Conservation (phyloP, 306 rosid genomes). For the cucumber (Cucumis sativus) region DNA sequence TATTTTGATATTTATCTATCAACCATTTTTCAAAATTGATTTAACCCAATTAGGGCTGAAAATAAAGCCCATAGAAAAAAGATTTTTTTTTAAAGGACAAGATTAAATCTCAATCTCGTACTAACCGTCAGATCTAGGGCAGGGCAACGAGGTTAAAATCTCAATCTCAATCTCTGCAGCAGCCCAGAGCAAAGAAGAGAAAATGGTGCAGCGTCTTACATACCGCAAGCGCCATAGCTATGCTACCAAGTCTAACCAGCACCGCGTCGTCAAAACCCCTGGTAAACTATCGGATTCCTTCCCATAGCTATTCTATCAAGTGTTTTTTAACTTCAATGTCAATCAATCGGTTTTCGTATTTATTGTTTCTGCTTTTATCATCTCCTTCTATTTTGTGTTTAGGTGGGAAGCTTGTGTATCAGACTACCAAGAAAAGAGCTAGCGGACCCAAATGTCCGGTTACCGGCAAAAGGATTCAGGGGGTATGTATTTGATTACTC, state of each 20-base stretch:
- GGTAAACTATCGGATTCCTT: not conserved
- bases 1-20: too few species aligned
- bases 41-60: too few species aligned
- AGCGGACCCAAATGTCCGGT: slow-evolving; percentile 10
- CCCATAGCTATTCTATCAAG: not conserved
- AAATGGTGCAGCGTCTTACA: slow-evolving; percentile 9
- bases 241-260: slow-evolving; percentile 10
- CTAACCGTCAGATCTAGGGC: too few species aligned
- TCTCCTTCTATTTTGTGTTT: not conserved
- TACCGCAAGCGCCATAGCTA: slow-evolving; percentile 11
- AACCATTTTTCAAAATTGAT: too few species aligned
- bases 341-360: not conserved
- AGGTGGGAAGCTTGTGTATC: slow-evolving; percentile 10
- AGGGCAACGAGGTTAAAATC: too few species aligned
- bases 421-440: slow-evolving; percentile 4
- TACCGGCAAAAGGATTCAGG: slow-evolving; percentile 8
- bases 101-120: too few species aligned
- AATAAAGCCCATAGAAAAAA: too few species aligned
- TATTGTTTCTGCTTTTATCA: too few species aligned
- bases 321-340: not conserved
- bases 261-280: slow-evolving; percentile 10
- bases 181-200: too few species aligned
- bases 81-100: too few species aligned
- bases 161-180: too few species aligned
- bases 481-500: not conserved